These are phyloP conservation scores for Penicillium lagena DNA, from an alignment of 495 filamentous ascomycete species.

Conservation along the genomic window DNA sequence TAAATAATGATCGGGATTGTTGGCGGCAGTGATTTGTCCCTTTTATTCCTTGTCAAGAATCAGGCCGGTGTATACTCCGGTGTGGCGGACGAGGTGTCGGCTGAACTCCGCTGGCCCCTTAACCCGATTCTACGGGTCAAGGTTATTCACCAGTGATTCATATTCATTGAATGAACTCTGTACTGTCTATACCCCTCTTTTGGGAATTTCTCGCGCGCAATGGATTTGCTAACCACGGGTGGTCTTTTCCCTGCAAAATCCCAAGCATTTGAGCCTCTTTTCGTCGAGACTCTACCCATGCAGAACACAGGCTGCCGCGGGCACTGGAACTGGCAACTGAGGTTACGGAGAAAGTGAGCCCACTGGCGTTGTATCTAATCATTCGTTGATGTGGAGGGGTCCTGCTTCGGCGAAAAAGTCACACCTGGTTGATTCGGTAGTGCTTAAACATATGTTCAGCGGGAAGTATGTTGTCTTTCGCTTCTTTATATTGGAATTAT, in stretches of 20 bases:
- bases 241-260: conserved; percentile 5
- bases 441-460: conserved; percentile 47
- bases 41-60: no score
- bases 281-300: conserved; percentile 40
- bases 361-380: conserved; percentile 40
- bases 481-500: neutral
- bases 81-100: no score
- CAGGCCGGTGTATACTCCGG: no score
- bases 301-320: conserved; percentile 39
- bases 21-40: no score
- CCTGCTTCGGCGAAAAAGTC: conserved; percentile 43
- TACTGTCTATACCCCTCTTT: no score
- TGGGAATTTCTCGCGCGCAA: no score
- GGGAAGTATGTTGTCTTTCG: conserved; percentile 8
- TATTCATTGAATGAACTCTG: no score
- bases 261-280: conserved; percentile 30
- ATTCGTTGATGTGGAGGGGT: conserved; percentile 47
- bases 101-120: no score
- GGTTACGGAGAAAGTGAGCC: conserved; percentile 43
- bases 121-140: no score
- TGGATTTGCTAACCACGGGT: conserved; percentile 23
- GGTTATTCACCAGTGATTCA: no score
- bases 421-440: conserved; percentile 47
- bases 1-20: no score
- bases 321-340: conserved; percentile 49